Base-by-base conservation (phyloP, 495 filamentous ascomycete species). In the Lindgomyces ingoldianus region DNA sequence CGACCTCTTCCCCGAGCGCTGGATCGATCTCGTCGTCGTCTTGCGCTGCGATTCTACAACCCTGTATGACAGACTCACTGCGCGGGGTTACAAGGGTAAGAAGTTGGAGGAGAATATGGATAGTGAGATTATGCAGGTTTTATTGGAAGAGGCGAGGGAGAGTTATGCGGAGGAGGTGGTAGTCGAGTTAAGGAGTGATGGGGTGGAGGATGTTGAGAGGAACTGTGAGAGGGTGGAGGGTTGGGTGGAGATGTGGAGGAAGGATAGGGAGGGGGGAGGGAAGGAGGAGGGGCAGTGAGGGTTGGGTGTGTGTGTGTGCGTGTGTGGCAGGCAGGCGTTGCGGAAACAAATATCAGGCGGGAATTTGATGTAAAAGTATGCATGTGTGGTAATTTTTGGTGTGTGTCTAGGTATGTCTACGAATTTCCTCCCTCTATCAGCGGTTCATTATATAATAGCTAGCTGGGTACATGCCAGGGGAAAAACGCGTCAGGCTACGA, bases 91-190 rank as follows among this genome's bases (percentile, higher is more conserved):
- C 73, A 77, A 84, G 70, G 88, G 96, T 75, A 76, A 81, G 59
- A 99, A 99, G 74, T 76, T 99, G 25, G 89, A 97, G 73, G 94
- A 98, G 74, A 99, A 99, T 73, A 74, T 99, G 39, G 95, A 98
- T 77, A 87, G 90, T 27, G 95, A 99, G 80, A 99, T 99, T 72
- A 97, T 98, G 86, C 89, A 96, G 68, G 89, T 96, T 56, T 79
- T 99, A 27, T 75, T 95, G 8, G 88, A 97, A 60, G 95, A 99
- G 77, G 95, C 94, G 27, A 81, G 85, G 48, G 91, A 95, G 56
- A 82, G 88, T 48, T 99, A 91, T 70, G 88, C 93, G 60, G 86
- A 88, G 77, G 89, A 94, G 73, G 89, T 93, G 60, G 87, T 98
- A 29, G 90, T 99, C 4, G 93, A 97, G 74, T 78, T 99, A 73